Evolutionary conservation across 768 basidiomycete genomes (phyloP).

Genomic region (Trametes meyenii): DNA sequence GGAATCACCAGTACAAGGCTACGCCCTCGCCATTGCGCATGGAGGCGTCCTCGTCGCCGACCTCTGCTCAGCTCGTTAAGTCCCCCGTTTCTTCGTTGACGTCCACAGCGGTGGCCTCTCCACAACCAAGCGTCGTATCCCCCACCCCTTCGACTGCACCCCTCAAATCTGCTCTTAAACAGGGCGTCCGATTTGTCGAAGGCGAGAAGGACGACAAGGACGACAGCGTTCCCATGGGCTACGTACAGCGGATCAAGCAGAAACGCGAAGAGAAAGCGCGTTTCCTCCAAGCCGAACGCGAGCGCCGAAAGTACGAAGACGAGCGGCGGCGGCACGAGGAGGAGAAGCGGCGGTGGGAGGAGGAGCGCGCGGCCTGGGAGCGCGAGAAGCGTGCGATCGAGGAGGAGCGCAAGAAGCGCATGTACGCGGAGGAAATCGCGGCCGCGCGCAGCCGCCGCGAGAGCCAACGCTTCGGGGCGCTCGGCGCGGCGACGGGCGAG

Average conservation of each 20-base stretch:
- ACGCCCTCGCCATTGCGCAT: constrained; percentile 36
- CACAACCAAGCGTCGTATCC: constrained; percentile 1
- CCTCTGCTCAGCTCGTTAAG: not conserved
- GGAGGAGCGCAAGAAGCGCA: constrained; percentile 54
- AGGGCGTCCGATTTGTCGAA: constrained; percentile 20
- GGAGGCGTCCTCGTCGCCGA: constrained; percentile 22
- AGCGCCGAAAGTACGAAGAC: constrained; percentile 39
- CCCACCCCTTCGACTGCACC: constrained; percentile 14
- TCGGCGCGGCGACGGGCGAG: constrained; percentile 30
- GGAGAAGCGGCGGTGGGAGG: constrained; percentile 46
- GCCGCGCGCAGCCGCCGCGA: constrained; percentile 67
- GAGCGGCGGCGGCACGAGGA: constrained; percentile 49
- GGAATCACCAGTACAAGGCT: constrained; percentile 30
- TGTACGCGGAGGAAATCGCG: constrained; percentile 60
- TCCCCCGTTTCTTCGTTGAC: constrained; percentile 1
- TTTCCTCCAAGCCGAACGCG: constrained; percentile 57
- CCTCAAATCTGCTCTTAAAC: constrained; percentile 22
- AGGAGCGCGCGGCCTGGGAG: constrained; percentile 49
- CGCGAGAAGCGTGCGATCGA: constrained; percentile 52
- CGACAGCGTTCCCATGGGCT: constrained; percentile 67
- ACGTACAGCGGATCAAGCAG: constrained; percentile 72
- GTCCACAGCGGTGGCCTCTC: constrained; percentile 1
- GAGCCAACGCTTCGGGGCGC: constrained; percentile 35
- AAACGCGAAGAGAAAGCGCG: constrained; percentile 72
- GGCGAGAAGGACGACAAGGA: constrained; percentile 19